Conservation (phyloP, 768 basidiomycete species). For the Suillus hirtellus region DNA sequence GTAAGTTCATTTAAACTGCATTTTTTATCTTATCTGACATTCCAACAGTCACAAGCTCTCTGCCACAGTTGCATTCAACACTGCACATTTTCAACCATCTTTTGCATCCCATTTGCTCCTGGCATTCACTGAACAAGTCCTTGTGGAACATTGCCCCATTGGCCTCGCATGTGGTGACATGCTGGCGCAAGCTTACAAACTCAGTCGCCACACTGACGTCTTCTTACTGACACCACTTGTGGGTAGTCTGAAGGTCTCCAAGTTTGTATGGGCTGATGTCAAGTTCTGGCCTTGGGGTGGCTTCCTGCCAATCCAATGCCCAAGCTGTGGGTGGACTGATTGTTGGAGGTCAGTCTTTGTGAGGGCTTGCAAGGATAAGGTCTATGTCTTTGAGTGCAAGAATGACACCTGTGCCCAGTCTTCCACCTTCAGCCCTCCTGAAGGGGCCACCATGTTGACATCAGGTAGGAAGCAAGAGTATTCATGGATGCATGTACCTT, state of each 20-base stretch:
- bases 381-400: neutral
- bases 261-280: neutral
- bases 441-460: neutral
- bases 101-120: neutral
- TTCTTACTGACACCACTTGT: neutral
- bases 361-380: neutral
- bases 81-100: neutral
- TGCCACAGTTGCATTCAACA: neutral
- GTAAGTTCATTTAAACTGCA: neutral
- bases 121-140: neutral
- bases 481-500: neutral
- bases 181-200: neutral
- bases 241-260: neutral
- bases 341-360: neutral
- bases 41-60: neutral
- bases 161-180: neutral
- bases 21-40: neutral
- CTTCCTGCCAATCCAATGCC: constrained; percentile 8
- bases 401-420: neutral
- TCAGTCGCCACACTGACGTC: neutral
- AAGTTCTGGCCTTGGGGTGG: neutral
- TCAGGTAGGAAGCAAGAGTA: neutral
- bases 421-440: neutral
- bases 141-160: neutral
- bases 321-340: neutral